Conservation (phyloP, 169 alveolate genomes). For the Plasmodium reichenowi region DNA sequence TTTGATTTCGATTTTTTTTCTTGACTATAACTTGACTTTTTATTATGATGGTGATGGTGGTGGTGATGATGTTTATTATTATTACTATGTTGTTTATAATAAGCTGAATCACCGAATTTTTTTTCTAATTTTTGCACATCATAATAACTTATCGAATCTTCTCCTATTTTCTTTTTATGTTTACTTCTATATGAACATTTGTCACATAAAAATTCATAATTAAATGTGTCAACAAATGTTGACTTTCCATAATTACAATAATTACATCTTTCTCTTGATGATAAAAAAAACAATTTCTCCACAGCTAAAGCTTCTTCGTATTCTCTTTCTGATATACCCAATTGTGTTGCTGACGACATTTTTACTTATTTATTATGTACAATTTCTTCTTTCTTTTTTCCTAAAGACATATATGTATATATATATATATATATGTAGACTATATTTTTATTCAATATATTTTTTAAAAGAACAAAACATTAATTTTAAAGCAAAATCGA, state of each 20-base stretch:
- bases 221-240: conserved; percentile 83
- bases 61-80: conserved; percentile 19
- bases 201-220: conserved; percentile 82
- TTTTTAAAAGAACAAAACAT: too few species aligned
- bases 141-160: conserved; percentile 79
- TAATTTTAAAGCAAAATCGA: neutral
- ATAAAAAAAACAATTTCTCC: conserved; percentile 82
- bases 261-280: conserved; percentile 81
- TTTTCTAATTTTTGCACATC: conserved; percentile 82
- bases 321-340: conserved; percentile 85
- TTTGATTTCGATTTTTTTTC: conserved; percentile 9
- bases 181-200: conserved; percentile 82
- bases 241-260: conserved; percentile 81
- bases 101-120: conserved; percentile 70
- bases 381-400: too few species aligned
- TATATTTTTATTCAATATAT: neutral
- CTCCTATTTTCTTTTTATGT: conserved; percentile 81
- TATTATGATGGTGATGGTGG: conserved; percentile 17
- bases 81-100: conserved; percentile 19
- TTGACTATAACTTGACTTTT: conserved; percentile 5
- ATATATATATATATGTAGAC: neutral
- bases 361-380: conserved; percentile 8
- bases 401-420: too few species aligned
- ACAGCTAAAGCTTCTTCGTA: conserved; percentile 86
- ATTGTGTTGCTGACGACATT: conserved; percentile 77